A percentile compares a stretch with the other conserved stretches of the same genome.
Conservation (phyloP, 345 rosid species). For the Eucalyptus leucophloia region DNA sequence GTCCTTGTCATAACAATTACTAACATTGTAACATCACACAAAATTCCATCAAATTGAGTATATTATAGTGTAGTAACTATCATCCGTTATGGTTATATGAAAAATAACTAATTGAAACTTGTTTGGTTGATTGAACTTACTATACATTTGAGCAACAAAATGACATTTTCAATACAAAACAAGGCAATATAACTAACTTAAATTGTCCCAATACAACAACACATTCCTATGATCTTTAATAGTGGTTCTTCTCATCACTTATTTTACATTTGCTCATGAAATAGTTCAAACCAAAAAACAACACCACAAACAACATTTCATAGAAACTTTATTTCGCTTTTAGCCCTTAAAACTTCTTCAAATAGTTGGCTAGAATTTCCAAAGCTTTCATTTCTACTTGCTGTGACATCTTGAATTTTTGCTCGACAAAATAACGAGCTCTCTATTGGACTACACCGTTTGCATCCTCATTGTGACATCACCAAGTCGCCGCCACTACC, state of each 20-base stretch:
- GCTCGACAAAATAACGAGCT: no score
- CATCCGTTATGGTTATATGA: not conserved
- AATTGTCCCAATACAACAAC: not conserved
- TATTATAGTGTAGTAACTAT: not conserved
- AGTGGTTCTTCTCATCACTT: not conserved
- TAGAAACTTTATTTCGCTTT: not conserved
- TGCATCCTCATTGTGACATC: no score
- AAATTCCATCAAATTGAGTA: no score
- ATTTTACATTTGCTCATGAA: not conserved
- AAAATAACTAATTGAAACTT: not conserved
- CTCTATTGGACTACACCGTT: accelerated
- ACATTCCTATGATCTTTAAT: not conserved
- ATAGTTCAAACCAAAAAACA: not conserved
- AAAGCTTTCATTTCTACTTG: not conserved
- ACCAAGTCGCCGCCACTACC: no score
- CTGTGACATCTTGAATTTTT: no score
- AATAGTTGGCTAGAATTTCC: accelerated
- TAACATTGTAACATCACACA: no score
- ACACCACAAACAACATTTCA: not conserved
- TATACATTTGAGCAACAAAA: not conserved
- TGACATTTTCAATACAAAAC: not conserved
- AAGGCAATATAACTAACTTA: not conserved
- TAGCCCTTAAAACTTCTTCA: not conserved
- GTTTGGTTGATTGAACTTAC: not conserved
- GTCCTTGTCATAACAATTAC: not conserved